A percentile compares a stretch with the other conserved stretches of the same genome.
Conservation (phyloP, 1,139 yeast genomes). For the Pichia sp. region DNA sequence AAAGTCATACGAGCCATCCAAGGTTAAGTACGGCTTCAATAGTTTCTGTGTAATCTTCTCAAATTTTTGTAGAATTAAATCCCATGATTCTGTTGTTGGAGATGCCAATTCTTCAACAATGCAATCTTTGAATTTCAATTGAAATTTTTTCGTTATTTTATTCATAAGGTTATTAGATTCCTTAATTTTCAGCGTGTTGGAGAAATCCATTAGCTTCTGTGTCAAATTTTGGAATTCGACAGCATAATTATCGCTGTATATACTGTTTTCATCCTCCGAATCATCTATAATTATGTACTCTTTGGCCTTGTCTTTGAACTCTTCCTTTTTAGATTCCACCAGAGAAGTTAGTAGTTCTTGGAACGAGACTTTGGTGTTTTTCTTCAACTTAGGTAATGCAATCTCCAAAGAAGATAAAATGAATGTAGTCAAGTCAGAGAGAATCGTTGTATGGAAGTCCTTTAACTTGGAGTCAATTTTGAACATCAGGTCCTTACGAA, state of each 20-base stretch:
- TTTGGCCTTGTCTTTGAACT: background rate
- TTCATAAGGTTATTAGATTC: constrained; percentile 37
- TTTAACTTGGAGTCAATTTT: constrained; percentile 39
- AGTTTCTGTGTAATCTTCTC: constrained; percentile 27
- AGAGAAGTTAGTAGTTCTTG: background rate
- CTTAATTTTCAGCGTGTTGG: constrained; percentile 28
- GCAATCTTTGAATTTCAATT: constrained; percentile 32
- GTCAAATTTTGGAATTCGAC: constrained; percentile 9
- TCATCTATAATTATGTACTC: constrained; percentile 1
- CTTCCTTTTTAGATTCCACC: background rate
- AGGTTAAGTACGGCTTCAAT: constrained; percentile 12
- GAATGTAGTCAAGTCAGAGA: constrained; percentile 22
- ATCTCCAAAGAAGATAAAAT: constrained; percentile 20
- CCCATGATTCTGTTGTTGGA: constrained; percentile 56
- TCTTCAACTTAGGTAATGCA: constrained; percentile 2
- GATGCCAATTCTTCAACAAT: constrained; percentile 32
- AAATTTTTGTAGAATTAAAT: constrained; percentile 42
- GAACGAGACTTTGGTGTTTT: constrained; percentile 1
- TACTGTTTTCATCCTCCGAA: background rate
- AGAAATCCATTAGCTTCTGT: constrained; percentile 24
- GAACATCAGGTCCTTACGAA: constrained; percentile 38
- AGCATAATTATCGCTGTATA: background rate
- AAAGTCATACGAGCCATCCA: constrained; percentile 39
- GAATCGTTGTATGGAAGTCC: constrained; percentile 16
- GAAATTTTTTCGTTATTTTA: constrained; percentile 34